These are phyloP conservation scores for Aspergillus nanangensis DNA, from an alignment of 495 filamentous ascomycete species.

Conservation along the genomic window DNA sequence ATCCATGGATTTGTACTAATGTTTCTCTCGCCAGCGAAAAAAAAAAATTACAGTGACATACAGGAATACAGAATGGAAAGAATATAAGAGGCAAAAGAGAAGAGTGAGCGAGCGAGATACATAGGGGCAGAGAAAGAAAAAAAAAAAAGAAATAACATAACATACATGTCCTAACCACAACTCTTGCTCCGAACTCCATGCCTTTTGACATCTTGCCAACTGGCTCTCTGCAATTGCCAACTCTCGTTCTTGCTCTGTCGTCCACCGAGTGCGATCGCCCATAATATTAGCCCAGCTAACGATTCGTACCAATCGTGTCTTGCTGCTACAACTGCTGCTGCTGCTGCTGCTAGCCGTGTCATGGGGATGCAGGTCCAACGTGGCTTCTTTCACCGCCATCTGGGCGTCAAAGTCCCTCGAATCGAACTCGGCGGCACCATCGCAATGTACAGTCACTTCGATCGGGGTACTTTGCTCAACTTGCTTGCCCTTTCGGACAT, in stretches of 20 bases:
- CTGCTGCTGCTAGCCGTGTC: slow-evolving; percentile 3
- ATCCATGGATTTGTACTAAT: not conserved
- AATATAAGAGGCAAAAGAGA: no score
- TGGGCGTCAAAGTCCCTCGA: not conserved
- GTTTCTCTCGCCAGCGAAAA: not conserved
- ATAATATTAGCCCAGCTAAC: slow-evolving; percentile 36
- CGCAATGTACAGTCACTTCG: slow-evolving; percentile 5
- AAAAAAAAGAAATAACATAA: slow-evolving; percentile 3
- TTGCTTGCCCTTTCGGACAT: slow-evolving; percentile 1
- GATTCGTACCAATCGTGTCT: slow-evolving; percentile 16
- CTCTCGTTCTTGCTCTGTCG: slow-evolving; percentile 29
- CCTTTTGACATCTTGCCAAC: slow-evolving; percentile 35
- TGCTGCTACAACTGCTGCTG: slow-evolving; percentile 7
- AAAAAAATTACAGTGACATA: no score
- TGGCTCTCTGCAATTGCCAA: slow-evolving; percentile 26
- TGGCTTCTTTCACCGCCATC: slow-evolving; percentile 13
- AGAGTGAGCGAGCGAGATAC: no score
- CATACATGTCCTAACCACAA: slow-evolving; percentile 37
- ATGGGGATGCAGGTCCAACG: slow-evolving; percentile 5
- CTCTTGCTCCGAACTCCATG: slow-evolving; percentile 43
- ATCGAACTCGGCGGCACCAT: slow-evolving; percentile 4
- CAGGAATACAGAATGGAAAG: no score
- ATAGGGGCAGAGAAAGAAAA: no score
- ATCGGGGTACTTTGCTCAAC: not conserved
- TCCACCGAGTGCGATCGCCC: slow-evolving; percentile 30